phyloP scores from a whole-genome alignment of 768 basidiomycete species.

The Imleria badia region DNA sequence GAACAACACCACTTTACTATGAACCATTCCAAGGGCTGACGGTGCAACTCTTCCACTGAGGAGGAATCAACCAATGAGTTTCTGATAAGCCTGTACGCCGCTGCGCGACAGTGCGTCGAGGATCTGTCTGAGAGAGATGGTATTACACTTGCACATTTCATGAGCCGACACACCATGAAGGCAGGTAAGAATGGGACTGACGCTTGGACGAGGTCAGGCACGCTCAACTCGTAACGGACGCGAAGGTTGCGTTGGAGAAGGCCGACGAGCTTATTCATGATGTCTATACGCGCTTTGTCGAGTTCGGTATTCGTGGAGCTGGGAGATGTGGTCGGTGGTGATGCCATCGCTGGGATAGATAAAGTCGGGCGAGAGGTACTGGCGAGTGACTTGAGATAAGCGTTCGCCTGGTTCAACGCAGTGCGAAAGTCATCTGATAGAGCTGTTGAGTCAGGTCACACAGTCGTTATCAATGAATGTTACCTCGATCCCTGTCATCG shows the following conservation, averaged over 20 bases:
- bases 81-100: slow-evolving; percentile 81
- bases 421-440: slow-evolving; percentile 70
- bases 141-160: slow-evolving; percentile 55
- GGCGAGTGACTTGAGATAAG: slow-evolving; percentile 55
- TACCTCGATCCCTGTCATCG: slow-evolving; percentile 39
- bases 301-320: slow-evolving; percentile 38
- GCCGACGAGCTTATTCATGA: slow-evolving; percentile 62
- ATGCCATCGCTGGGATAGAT: slow-evolving; percentile 36
- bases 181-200: slow-evolving; percentile 40
- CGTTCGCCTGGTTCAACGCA: slow-evolving; percentile 62
- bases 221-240: slow-evolving; percentile 72
- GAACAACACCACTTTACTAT: slow-evolving; percentile 70
- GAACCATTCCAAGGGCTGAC: slow-evolving; percentile 80
- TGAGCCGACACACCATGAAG: slow-evolving; percentile 10
- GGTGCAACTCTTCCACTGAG: slow-evolving; percentile 64
- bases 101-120: slow-evolving; percentile 72
- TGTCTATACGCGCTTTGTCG: slow-evolving; percentile 57
- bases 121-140: slow-evolving; percentile 75
- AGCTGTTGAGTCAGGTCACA: slow-evolving; percentile 10
- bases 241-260: slow-evolving; percentile 69
- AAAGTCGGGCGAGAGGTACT: slow-evolving; percentile 40
- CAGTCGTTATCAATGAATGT: neutral
- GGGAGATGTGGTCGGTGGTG: slow-evolving; percentile 38
- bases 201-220: slow-evolving; percentile 73
- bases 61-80: slow-evolving; percentile 71